Evolutionary conservation across 2,329 filamentous ascomycete species (phyloP), one percentile per base, ranked within the genome.

Genomic region (Trichoderma lentiforme): DNA sequence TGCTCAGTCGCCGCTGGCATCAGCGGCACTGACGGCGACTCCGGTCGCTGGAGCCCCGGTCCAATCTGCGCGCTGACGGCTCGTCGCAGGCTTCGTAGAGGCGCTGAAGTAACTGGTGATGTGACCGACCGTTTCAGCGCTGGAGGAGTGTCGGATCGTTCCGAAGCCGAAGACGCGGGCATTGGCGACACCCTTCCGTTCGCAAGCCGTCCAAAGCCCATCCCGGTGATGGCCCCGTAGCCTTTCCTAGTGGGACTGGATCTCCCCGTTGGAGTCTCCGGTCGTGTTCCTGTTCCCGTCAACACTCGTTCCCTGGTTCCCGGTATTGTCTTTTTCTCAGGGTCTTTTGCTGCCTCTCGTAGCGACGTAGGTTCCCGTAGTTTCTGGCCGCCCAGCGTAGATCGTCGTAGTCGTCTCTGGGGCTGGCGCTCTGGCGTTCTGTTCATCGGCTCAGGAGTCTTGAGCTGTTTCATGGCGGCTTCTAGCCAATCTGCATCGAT

Each of bases 401-500:
- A 81, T 26, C 77, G 78, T 58, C 77, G 77, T 28, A 77, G 75
- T 56, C 75, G 77, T 72, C 76, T 77, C 36, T 65, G 62, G 4
- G 51, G 61, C 6, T 47, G 47, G 18, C 61, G 61, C 39, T 71
- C 62, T 15, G 60, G 60, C 26, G 69, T 60, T 28, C 14, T 65
- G 53, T 53, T 34, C 60, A 73, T 53, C 71, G 77, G 74, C 70
- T 81, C 78, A 32, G 80, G 78, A 39, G 78, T 79, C 58, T 77
- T 74, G 70, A 77, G 57, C 68, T 73, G 71, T 70, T 56, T 69
- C 74, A 71, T 72, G 75, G 76, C 73, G 74, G 73, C 58, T 39
- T 84, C 84, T n/a, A 77, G 74, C 81, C 81, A 83, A 53, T 88
- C 86, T 26, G 83, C 84, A 57, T 88, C 81, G 74, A 89, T 86